Evolutionary conservation across 371 early-diverging fungal species (phyloP).

Genomic region (Saksenaea oblongispora): DNA sequence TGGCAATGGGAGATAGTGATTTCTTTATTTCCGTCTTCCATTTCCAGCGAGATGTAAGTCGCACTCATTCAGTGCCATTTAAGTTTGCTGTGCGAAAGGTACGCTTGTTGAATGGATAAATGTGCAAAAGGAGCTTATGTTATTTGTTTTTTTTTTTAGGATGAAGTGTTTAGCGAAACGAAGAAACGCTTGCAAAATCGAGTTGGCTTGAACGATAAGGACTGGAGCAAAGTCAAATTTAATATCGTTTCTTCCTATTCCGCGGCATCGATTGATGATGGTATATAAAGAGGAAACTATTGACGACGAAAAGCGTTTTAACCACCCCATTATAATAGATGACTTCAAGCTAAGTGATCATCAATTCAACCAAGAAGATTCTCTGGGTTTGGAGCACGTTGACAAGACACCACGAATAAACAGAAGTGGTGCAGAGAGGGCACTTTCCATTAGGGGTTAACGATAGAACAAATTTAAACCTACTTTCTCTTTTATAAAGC

Average conservation of each 20-base stretch:
- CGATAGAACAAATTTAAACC: neutral
- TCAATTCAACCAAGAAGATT: slow-evolving; percentile 43
- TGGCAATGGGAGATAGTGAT: slow-evolving; percentile 43
- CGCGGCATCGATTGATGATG: slow-evolving; percentile 49
- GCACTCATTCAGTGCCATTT: slow-evolving; percentile 87
- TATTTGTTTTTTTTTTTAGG: slow-evolving; percentile 31
- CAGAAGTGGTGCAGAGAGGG: slow-evolving; percentile 44
- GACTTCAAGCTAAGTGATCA: slow-evolving; percentile 55
- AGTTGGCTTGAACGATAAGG: slow-evolving; percentile 85
- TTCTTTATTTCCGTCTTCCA: slow-evolving; percentile 68
- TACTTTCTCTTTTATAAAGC: neutral
- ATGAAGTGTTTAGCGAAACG: slow-evolving; percentile 68
- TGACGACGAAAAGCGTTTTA: slow-evolving; percentile 1
- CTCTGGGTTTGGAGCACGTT: slow-evolving; percentile 73
- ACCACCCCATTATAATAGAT: slow-evolving; percentile 30
- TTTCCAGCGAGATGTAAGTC: slow-evolving; percentile 65
- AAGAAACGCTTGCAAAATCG: slow-evolving; percentile 72
- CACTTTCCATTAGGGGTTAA: slow-evolving; percentile 58
- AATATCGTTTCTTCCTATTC: slow-evolving; percentile 41
- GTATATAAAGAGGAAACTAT: slow-evolving; percentile 25
- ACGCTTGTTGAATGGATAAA: neutral
- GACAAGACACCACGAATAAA: slow-evolving; percentile 58
- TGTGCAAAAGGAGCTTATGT: neutral
- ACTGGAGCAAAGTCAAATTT: slow-evolving; percentile 79
- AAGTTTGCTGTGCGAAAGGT: slow-evolving; percentile 66